A percentile compares a stretch with the other conserved stretches of the same genome.
Conservation (phyloP, 495 filamentous ascomycete genomes). For the Aspergillus bridgeri region DNA sequence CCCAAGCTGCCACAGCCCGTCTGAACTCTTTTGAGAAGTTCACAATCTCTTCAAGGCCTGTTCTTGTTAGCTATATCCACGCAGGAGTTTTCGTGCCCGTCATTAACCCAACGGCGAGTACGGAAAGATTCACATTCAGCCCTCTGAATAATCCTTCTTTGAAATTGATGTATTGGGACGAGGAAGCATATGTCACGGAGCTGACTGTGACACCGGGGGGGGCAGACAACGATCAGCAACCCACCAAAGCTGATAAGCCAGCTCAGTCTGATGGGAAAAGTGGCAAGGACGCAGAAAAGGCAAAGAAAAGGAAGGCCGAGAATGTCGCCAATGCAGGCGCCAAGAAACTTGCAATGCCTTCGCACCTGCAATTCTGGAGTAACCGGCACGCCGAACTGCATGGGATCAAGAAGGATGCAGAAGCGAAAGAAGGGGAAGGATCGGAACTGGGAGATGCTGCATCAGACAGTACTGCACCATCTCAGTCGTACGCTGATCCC, state of each 20-base stretch:
- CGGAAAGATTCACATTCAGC: slow-evolving; percentile 64
- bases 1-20: slow-evolving; percentile 70
- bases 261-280: slow-evolving; percentile 40
- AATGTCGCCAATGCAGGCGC: slow-evolving; percentile 33
- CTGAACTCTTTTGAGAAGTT: slow-evolving; percentile 76
- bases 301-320: slow-evolving; percentile 71
- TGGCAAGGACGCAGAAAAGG: slow-evolving; percentile 54
- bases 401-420: slow-evolving; percentile 44
- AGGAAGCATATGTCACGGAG: slow-evolving; percentile 70
- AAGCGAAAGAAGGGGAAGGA: slow-evolving; percentile 18
- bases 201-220: slow-evolving; percentile 56
- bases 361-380: slow-evolving; percentile 84
- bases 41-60: slow-evolving; percentile 76
- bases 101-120: slow-evolving; percentile 52
- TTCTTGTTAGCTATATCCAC: slow-evolving; percentile 76
- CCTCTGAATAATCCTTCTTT: slow-evolving; percentile 66
- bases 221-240: slow-evolving; percentile 21
- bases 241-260: slow-evolving; percentile 29
- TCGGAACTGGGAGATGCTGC: slow-evolving; percentile 13
- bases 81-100: slow-evolving; percentile 83
- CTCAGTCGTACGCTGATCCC: slow-evolving; percentile 66
- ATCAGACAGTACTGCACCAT: slow-evolving; percentile 28
- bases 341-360: slow-evolving; percentile 52
- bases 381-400: slow-evolving; percentile 84
- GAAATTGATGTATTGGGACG: slow-evolving; percentile 81